Evolutionary conservation across 1,139 yeast species (phyloP).

Genomic region (Hyphopichia khmerensis): DNA sequence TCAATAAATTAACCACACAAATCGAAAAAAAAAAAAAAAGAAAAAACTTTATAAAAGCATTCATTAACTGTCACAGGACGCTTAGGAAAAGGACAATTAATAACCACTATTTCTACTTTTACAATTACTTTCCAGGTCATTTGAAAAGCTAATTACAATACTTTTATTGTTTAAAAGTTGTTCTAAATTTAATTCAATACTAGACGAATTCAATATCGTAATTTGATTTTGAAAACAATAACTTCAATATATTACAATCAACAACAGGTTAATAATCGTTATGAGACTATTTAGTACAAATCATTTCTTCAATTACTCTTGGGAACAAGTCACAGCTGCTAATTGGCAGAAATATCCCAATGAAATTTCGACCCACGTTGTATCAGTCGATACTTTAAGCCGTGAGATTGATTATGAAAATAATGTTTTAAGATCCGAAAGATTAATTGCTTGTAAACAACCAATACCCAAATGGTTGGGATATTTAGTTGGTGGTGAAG

Average conservation of each 20-base stretch:
- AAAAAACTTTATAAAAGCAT: no score
- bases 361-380: conserved; percentile 89
- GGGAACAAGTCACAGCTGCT: conserved; percentile 96
- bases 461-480: conserved; percentile 82
- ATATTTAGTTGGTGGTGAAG: conserved; percentile 70
- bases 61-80: no score
- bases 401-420: conserved; percentile 62
- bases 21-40: background rate
- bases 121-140: no score
- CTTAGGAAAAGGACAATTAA: no score
- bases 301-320: conserved; percentile 74
- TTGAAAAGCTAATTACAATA: no score
- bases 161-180: no score
- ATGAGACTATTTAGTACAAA: conserved; percentile 79
- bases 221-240: no score
- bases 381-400: conserved; percentile 83
- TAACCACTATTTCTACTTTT: no score
- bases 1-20: no score
- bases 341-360: conserved; percentile 98
- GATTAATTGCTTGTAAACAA: conserved; percentile 88
- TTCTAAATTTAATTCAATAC: no score
- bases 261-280: no score
- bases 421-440: conserved; percentile 70
- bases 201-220: background rate
- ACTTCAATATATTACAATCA: no score